Evolutionary conservation across 2,329 filamentous ascomycete species (phyloP), one percentile per base, ranked within the genome.

Genomic region (Passalora sequoiae): DNA sequence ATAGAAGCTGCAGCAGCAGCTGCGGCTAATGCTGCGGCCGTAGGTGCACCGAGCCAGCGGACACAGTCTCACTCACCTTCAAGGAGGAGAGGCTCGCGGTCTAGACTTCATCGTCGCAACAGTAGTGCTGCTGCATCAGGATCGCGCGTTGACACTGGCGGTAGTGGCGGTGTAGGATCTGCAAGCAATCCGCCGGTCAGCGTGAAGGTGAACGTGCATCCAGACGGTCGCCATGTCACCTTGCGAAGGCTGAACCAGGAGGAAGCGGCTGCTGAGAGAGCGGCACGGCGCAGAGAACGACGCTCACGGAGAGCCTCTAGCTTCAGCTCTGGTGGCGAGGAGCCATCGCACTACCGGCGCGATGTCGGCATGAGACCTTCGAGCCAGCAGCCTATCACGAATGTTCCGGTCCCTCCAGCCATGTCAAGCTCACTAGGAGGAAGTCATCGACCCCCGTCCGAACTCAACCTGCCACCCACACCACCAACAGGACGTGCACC

Each of bases 181-280:
- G 33, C 50, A 15, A 42, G 69, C 70, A 47, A 64, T 72, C 77
- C 77, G n/a, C 77, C 78, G 2, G 76, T 81, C 35, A 79, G 75
- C 21, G 73, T 83, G 43, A 80, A 81, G 60, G 73, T 83, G 30
- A 80, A 80, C 57, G 78, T 81, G 72, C 78, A 81, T 61, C 74
- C 76, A 45, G 77, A 82, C 50, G 78, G 78, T 17, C 71, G 77
- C 6, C 76, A 80, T 55, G 77, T 83, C 25, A 83, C 80, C 2
- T 68, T 83, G 6, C 70, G 78, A 20, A 69, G 78, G 9, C 65
- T 83, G 19, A 78, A 76, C 8, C 76, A 80, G 54, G 74, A 80
- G 63, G 79, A 82, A 66, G 78, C 77, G 10, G 76, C 75, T 7
- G 77, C 76, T 5, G 76, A 76, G 49, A 73, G 78, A 20, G 74